Percentiles rank a stretch among this genome's conserved stretches.
Evolutionary conservation across 352 stramenopile species (phyloP).

Genomic region (Phytophthora ohioensis): DNA sequence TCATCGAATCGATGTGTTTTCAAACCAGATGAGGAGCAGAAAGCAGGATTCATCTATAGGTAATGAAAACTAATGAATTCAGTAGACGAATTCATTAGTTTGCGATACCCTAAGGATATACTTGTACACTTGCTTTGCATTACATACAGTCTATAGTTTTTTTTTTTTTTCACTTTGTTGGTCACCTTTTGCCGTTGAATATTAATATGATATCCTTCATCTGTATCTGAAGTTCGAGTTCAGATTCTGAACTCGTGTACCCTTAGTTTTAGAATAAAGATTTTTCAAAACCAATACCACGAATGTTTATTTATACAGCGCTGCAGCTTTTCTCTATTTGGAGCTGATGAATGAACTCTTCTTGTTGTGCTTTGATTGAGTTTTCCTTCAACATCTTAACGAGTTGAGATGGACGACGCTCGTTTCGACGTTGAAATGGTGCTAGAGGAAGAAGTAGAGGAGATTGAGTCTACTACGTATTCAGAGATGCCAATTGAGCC

Average conservation of each 20-base stretch:
- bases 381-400: conserved; percentile 6
- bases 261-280: neutral
- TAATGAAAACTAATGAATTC: neutral
- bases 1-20: no score
- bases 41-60: neutral
- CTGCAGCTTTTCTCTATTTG: conserved; percentile 8
- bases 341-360: neutral
- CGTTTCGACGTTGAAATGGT: conserved; percentile 21
- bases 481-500: conserved; percentile 12
- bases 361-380: conserved; percentile 15
- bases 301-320: conserved; percentile 29
- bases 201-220: no score
- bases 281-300: neutral
- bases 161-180: no score
- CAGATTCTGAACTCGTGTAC: no score
- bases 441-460: conserved; percentile 15
- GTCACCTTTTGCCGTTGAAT: no score
- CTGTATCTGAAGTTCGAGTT: no score
- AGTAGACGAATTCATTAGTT: no score
- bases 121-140: no score
- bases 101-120: no score
- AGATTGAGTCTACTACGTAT: conserved; percentile 6
- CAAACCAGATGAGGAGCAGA: neutral
- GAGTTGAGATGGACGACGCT: conserved; percentile 24
- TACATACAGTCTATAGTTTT: no score